These are phyloP conservation scores for Aspergillus biplanus DNA, from an alignment of 495 filamentous ascomycete genomes.

Conservation along the genomic window DNA sequence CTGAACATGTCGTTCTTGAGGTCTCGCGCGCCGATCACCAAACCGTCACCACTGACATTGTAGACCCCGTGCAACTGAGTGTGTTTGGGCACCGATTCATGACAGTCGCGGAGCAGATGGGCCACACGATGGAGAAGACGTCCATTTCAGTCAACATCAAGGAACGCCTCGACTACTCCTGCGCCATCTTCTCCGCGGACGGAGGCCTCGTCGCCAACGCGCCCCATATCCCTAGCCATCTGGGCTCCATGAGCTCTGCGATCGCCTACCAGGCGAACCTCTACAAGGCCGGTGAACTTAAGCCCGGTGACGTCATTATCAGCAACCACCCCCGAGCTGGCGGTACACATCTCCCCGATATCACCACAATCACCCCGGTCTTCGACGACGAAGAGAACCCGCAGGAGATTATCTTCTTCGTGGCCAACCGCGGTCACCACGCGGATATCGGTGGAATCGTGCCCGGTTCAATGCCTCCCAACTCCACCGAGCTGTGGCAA, in stretches of 20 bases:
- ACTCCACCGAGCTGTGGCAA: conserved; percentile 88
- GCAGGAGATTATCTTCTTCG: conserved; percentile 84
- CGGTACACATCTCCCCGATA: conserved; percentile 85
- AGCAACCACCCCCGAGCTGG: conserved; percentile 94
- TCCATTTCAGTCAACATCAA: conserved; percentile 93
- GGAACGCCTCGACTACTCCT: conserved; percentile 89
- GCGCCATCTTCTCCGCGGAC: conserved; percentile 79
- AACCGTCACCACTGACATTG: conserved; percentile 47
- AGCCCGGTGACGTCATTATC: conserved; percentile 89
- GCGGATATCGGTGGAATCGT: conserved; percentile 96
- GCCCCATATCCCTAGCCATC: conserved; percentile 85
- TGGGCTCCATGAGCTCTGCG: conserved; percentile 89
- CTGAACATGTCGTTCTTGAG: conserved; percentile 73
- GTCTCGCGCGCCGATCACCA: conserved; percentile 74
- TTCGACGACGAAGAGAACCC: conserved; percentile 63
- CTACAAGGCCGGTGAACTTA: conserved; percentile 85
- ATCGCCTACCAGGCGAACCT: conserved; percentile 75
- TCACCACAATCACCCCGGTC: conserved; percentile 85
- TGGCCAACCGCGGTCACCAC: conserved; percentile 73
- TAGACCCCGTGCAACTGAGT: conserved; percentile 82
- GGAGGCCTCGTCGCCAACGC: conserved; percentile 88
- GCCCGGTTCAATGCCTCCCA: conserved; percentile 93
- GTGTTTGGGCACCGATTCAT: conserved; percentile 93
- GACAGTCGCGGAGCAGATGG: conserved; percentile 96
- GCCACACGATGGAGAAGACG: conserved; percentile 85